Conservation (phyloP, 2,329 filamentous ascomycete genomes). For the Teratosphaeria nubilosa region DNA sequence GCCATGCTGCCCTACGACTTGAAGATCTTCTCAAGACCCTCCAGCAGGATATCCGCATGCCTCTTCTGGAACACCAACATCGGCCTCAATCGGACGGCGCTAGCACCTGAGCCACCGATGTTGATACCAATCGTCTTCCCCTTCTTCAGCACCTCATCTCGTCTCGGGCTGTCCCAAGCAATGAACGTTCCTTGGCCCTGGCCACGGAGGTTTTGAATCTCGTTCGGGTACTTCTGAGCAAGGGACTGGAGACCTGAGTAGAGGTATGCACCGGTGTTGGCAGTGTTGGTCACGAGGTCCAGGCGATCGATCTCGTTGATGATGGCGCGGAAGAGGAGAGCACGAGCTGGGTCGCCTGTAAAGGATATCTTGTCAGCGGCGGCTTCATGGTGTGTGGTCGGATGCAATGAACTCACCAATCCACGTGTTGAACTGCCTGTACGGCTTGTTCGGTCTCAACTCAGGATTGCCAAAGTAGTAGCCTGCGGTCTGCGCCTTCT, state of each 20-base stretch:
- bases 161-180: slow-evolving; percentile 73
- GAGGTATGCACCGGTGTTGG: slow-evolving; percentile 67
- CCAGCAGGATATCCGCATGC: slow-evolving; percentile 78
- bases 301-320: slow-evolving; percentile 68
- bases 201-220: slow-evolving; percentile 75
- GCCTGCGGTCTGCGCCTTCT: slow-evolving; percentile 88
- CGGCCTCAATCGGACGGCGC: slow-evolving; percentile 68
- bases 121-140: slow-evolving; percentile 77
- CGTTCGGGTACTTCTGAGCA: slow-evolving; percentile 58
- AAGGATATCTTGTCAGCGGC: slow-evolving; percentile 2
- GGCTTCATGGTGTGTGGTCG: background rate
- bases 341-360: slow-evolving; percentile 68
- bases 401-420: slow-evolving; percentile 42
- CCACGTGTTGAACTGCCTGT: slow-evolving; percentile 96
- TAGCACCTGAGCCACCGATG: slow-evolving; percentile 70
- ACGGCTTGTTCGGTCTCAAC: slow-evolving; percentile 81
- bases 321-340: slow-evolving; percentile 77
- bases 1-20: slow-evolving; percentile 10
- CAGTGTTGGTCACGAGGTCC: slow-evolving; percentile 71
- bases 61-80: slow-evolving; percentile 91
- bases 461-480: slow-evolving; percentile 80
- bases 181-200: slow-evolving; percentile 88
- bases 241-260: slow-evolving; percentile 60
- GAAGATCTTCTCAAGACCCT: slow-evolving; percentile 25
- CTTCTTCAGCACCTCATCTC: slow-evolving; percentile 68